Evolutionary conservation across 148 eudicot genomes (phyloP).

Genomic region (Rhododendron simsii): DNA sequence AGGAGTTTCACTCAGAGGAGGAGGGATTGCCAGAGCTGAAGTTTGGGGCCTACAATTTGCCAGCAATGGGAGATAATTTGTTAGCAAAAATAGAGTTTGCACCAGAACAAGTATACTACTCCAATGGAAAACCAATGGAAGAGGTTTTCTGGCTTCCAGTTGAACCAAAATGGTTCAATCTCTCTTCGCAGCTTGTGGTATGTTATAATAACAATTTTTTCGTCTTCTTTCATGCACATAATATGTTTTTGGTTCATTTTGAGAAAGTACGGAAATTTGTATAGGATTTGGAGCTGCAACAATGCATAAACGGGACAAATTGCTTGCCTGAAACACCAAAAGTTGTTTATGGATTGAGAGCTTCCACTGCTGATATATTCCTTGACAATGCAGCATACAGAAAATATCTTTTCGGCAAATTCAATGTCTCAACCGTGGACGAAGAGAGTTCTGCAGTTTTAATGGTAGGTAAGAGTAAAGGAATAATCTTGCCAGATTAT

Average conservation of each 20-base stretch:
- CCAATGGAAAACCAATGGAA: constrained; percentile 33
- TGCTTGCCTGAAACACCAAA: constrained; percentile 40
- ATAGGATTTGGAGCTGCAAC: constrained; percentile 38
- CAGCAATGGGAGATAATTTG: constrained; percentile 35
- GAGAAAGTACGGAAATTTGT: not conserved
- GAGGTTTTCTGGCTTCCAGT: constrained; percentile 51
- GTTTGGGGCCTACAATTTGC: constrained; percentile 42
- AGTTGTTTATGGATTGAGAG: constrained; percentile 39
- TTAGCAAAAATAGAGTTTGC: constrained; percentile 37
- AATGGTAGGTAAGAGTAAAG: constrained; percentile 13
- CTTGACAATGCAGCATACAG: constrained; percentile 48
- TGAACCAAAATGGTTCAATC: constrained; percentile 40
- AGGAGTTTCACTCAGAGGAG: constrained; percentile 30
- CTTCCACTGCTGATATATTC: constrained; percentile 45
- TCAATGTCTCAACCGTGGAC: constrained; percentile 48
- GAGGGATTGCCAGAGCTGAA: constrained; percentile 19
- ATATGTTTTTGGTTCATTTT: not conserved
- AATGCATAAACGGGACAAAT: constrained; percentile 38
- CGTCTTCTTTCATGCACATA: not conserved
- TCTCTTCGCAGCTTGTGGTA: constrained; percentile 47
- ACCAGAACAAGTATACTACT: constrained; percentile 29
- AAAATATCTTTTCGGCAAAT: constrained; percentile 33
- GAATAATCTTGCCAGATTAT: no score
- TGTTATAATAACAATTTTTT: not conserved
- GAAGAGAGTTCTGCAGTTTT: constrained; percentile 63